phyloP scores from a whole-genome alignment of 2,329 filamentous ascomycete species.

The Ambrosiella beaveri region DNA sequence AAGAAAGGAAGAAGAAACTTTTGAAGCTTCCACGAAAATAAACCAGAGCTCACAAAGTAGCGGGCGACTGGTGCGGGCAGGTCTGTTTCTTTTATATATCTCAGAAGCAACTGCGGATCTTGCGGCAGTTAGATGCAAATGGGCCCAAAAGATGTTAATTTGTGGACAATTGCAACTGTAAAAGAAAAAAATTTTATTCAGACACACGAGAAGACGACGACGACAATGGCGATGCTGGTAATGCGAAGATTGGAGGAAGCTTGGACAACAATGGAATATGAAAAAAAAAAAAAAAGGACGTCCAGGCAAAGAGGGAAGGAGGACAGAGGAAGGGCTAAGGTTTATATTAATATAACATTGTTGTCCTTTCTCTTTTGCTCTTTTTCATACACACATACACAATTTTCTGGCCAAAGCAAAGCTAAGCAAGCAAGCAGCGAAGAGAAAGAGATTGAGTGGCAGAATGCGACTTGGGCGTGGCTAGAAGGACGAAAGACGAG shows the following conservation, averaged over 20 bases:
- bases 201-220: conserved; percentile 3
- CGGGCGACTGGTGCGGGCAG: background rate
- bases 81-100: background rate
- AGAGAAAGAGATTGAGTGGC: too few species aligned
- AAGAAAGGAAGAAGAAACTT: background rate
- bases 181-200: background rate
- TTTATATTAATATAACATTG: conserved; percentile 10
- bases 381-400: too few species aligned
- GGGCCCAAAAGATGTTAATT: too few species aligned
- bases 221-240: background rate
- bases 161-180: background rate
- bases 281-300: background rate
- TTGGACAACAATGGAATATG: conserved; percentile 8
- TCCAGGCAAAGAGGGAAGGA: background rate
- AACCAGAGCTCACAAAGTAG: background rate
- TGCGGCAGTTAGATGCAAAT: too few species aligned
- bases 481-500: too few species aligned
- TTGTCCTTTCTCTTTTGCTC: too few species aligned
- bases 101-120: too few species aligned
- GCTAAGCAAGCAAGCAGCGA: too few species aligned
- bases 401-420: too few species aligned
- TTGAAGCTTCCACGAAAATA: background rate
- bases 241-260: background rate
- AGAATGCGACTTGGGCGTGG: too few species aligned
- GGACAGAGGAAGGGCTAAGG: conserved; percentile 11